Evolutionary conservation across 768 basidiomycete species (phyloP), one percentile per base, ranked within the genome.

Genomic region (Coprinellus aureogranulatus): DNA sequence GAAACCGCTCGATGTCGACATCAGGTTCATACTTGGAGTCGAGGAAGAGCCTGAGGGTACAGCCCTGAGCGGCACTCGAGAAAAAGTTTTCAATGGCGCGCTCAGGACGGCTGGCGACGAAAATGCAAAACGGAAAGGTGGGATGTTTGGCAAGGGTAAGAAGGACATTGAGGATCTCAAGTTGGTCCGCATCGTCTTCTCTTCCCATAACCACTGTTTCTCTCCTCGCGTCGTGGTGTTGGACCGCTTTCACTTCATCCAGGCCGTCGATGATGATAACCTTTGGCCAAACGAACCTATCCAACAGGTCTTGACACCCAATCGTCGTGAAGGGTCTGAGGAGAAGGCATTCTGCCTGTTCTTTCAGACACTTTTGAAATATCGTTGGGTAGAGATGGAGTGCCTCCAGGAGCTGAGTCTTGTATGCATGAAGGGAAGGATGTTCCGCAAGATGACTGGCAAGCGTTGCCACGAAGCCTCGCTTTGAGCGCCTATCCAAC

Each of bases 241-340:
- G 9, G 6, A 8, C 46, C 22, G 54, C 57, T 14, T 46, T 0
- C 30, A 57, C 55, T 27, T 58, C 60, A 37, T 61, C 60, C 8
- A 61, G 28, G 8, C 60, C 60, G 48, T 61, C 60, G 40, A 58
- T 55, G 10, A 61, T 34, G 42, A 55, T 31, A 25, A 28, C 42
- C 28, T 30, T 55, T 9, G 54, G 42, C 41, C 41, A 55, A 8
- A 14, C 34, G 8, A n/a, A 16, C 9, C 6, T 6, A 16, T 44
- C 53, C 4, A 11, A 18, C 5, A 12, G 31, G 41, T 16, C 41
- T 4, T 41, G 41, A 20, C 10, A 25, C 14, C 9, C 27, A 8
- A 6, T 18, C 26, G 26, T 18, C 46, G 4, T 26, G n/a, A 48
- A 23, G 5, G 42, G 42, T 44, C 23, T 6, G 6, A 54, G 23